Percentiles rank a stretch among this genome's conserved stretches.
These are phyloP conservation scores for Penicillium bovifimosum DNA, from an alignment of 495 filamentous ascomycete species.

Conservation along the genomic window DNA sequence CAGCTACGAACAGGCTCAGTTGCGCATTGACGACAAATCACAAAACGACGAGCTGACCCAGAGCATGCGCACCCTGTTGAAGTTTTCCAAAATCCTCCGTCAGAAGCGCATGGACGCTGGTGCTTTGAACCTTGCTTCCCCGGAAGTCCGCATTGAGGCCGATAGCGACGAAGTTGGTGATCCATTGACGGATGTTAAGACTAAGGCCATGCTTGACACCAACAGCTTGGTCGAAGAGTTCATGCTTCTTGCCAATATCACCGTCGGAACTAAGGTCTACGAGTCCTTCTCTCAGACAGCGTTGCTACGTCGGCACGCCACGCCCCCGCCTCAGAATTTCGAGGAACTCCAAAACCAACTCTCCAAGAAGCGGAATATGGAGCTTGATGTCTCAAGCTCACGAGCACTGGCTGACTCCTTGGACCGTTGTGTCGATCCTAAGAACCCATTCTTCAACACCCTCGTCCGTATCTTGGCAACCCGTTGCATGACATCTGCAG, in stretches of 20 bases:
- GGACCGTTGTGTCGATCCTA: conserved; percentile 71
- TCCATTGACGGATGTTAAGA: conserved; percentile 85
- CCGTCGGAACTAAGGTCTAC: conserved; percentile 82
- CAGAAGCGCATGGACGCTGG: conserved; percentile 95
- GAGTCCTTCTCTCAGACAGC: conserved; percentile 90
- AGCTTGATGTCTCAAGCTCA: conserved; percentile 75
- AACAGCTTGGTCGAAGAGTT: conserved; percentile 98
- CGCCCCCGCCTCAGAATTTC: conserved; percentile 92
- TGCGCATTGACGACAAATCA: conserved; percentile 81
- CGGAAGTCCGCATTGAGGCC: conserved; percentile 88
- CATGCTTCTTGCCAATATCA: conserved; percentile 97
- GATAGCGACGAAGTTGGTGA: conserved; percentile 96
- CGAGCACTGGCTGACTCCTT: conserved; percentile 87
- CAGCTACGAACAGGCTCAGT: conserved; percentile 92
- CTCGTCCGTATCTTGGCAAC: conserved; percentile 95
- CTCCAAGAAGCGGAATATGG: conserved; percentile 72
- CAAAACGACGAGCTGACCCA: conserved; percentile 82
- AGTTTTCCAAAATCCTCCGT: conserved; percentile 87
- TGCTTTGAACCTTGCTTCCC: conserved; percentile 88
- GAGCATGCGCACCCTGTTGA: conserved; percentile 82
- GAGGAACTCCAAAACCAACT: conserved; percentile 88
- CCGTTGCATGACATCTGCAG: conserved; percentile 97
- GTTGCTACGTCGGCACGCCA: conserved; percentile 82
- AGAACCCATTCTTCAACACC: conserved; percentile 98
- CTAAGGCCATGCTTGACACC: conserved; percentile 87